Conservation (phyloP, 2,329 filamentous ascomycete genomes). For the Scorias spongiosa region DNA sequence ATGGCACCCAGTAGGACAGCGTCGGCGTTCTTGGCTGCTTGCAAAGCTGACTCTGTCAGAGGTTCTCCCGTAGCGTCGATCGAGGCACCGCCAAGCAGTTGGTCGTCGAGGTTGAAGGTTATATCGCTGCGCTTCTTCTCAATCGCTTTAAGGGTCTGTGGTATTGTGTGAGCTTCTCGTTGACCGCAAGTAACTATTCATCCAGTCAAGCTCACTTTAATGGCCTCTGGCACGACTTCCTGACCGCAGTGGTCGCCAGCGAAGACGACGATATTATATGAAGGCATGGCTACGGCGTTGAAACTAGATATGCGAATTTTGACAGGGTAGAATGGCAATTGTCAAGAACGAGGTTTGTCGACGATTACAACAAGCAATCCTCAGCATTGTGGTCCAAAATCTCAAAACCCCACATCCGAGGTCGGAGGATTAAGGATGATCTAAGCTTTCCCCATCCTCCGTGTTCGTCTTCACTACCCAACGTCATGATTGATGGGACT, state of each 20-base stretch:
- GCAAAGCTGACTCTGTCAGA: conserved; percentile 69
- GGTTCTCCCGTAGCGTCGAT: conserved; percentile 69
- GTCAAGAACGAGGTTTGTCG: conserved; percentile 9
- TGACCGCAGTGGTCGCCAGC: conserved; percentile 70
- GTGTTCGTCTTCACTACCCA: no score
- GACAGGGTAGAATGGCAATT: no score
- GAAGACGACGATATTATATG: conserved; percentile 67
- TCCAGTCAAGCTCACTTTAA: neutral
- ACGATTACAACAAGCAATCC: neutral
- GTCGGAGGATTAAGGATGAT: conserved; percentile 29
- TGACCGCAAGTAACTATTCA: no score
- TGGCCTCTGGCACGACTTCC: conserved; percentile 40
- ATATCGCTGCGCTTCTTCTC: conserved; percentile 56
- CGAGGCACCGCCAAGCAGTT: conserved; percentile 84
- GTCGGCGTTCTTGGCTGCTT: conserved; percentile 69
- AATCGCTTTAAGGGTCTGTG: conserved; percentile 61
- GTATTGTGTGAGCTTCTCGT: neutral
- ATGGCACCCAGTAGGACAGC: conserved; percentile 87
- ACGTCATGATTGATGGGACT: no score
- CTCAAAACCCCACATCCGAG: neutral
- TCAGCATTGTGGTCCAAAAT: neutral
- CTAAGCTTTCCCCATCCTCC: conserved; percentile 30
- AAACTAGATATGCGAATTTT: no score
- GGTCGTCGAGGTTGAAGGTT: conserved; percentile 80
- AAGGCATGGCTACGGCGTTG: conserved; percentile 37